Conservation (phyloP, 1,284 basidiomycete species). For the Rhodotorula sp. region DNA sequence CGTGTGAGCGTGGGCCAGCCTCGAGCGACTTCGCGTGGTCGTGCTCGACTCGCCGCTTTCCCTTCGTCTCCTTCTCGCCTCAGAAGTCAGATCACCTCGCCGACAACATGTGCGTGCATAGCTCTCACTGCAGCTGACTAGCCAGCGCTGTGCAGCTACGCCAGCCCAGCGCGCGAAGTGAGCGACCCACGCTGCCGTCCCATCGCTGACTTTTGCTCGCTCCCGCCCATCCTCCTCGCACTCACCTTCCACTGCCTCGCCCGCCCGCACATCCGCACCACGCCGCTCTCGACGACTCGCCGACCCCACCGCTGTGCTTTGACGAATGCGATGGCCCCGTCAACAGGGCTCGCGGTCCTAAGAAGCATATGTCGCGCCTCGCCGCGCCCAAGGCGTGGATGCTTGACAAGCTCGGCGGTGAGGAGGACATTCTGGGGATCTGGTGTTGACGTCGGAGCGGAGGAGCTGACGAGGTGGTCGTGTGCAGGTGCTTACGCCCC, state of each 20-base stretch:
- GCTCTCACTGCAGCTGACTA: neutral
- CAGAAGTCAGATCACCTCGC: conserved; percentile 26
- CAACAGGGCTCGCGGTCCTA: conserved; percentile 66
- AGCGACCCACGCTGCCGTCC: too few species aligned
- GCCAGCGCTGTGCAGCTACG: too few species aligned
- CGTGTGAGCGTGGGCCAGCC: neutral
- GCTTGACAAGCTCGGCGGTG: conserved; percentile 98
- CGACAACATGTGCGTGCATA: conserved; percentile 17
- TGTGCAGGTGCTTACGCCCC: conserved; percentile 25
- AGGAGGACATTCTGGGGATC: conserved; percentile 52
- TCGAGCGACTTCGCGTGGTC: neutral
- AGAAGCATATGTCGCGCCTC: conserved; percentile 99
- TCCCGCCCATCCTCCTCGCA: neutral
- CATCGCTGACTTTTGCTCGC: neutral
- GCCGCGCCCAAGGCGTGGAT: conserved; percentile 98
- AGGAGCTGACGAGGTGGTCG: neutral
- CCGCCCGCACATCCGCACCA: neutral
- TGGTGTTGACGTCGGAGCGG: neutral
- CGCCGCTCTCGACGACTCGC: neutral
- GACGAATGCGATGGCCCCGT: too few species aligned
- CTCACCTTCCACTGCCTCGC: neutral
- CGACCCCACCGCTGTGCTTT: too few species aligned
- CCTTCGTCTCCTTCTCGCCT: conserved; percentile 20
- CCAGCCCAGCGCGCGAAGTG: neutral
- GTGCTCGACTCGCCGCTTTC: neutral